Base-by-base conservation (phyloP, 2,329 filamentous ascomycete species). In the Phyllachora maydis region DNA sequence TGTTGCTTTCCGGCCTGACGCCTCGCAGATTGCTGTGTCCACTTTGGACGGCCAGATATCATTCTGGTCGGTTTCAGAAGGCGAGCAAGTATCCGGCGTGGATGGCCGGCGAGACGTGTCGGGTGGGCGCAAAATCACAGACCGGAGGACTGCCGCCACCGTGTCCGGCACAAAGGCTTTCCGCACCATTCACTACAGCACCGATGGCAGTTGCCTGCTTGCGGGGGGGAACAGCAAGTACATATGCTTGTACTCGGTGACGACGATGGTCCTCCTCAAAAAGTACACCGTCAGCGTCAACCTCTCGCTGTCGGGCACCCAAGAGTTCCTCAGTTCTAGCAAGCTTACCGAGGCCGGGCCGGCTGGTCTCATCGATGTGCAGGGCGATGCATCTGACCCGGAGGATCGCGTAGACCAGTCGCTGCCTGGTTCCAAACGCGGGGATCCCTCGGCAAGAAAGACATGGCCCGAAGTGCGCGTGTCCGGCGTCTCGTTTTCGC, bases 221-320 rank as follows among this genome's bases (percentile, higher is more conserved):
- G 88, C 85, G 1, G 83, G 69, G 22, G 88, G 88, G 16, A 92
- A 88, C 56, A 93, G 82, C 69, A 98, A 98, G 52, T 93, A 91
- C 46, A 93, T 98, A 24, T 95, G 88, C 43, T 49, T 98, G 28
- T 98, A 98, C 50, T 85, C 90, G n/a, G 79, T 91, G 16, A 70
- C 71, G 28, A 91, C 85, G 1, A 82, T 88, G 45, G 81, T 88
- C 1, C 54, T 98, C 8, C 56, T 95, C 26, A 92, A 90, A 46
- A 93, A 93, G 43, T 98, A 76, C 42, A 93, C 85, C 2, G 83
- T 95, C 38, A 91, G 79, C 36, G 67, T 92, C 39, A 98, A 98
- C 46, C 57, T 93, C n/a, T 91, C 83, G 2, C 56, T 98, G 3
- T 83, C 91, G 11, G 88, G 88, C 22, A 98, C 88, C 1, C 85